phyloP scores from a whole-genome alignment of 2,329 filamentous ascomycete genomes.

The Hypoxylon sp. region DNA sequence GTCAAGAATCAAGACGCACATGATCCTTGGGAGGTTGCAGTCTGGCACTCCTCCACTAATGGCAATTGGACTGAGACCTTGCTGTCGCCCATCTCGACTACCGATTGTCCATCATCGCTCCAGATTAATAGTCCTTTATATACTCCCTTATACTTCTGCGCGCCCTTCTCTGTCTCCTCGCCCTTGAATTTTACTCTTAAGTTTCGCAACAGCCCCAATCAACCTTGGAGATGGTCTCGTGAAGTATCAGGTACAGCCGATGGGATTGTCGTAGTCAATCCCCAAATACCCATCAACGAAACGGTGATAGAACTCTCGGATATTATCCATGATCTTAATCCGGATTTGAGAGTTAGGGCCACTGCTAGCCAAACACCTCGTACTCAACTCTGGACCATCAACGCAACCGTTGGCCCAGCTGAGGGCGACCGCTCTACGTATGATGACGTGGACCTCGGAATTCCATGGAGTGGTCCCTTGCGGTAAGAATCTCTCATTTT shows the following conservation, averaged over 20 bases:
- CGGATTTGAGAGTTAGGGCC: slow-evolving; percentile 64
- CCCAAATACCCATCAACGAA: slow-evolving; percentile 44
- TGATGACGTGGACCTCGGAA: slow-evolving; percentile 69
- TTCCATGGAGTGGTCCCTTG: slow-evolving; percentile 67
- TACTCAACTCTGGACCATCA: slow-evolving; percentile 78
- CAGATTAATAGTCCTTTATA: slow-evolving; percentile 54
- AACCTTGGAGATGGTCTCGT: slow-evolving; percentile 77
- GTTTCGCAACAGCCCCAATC: slow-evolving; percentile 65
- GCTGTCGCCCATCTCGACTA: slow-evolving; percentile 48
- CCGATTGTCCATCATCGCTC: slow-evolving; percentile 62
- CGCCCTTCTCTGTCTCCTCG: slow-evolving; percentile 60
- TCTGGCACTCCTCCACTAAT: slow-evolving; percentile 77
- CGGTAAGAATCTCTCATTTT: slow-evolving; percentile 56
- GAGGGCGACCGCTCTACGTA: slow-evolving; percentile 68
- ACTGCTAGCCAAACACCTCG: slow-evolving; percentile 74
- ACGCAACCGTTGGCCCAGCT: slow-evolving; percentile 66
- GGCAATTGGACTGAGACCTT: slow-evolving; percentile 66
- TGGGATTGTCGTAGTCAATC: slow-evolving; percentile 69
- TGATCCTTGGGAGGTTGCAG: slow-evolving; percentile 75
- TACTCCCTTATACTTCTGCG: slow-evolving; percentile 65
- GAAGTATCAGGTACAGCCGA: slow-evolving; percentile 73
- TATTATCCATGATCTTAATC: slow-evolving; percentile 69
- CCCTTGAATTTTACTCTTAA: slow-evolving; percentile 76
- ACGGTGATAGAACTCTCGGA: slow-evolving; percentile 59
- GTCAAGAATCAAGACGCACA: slow-evolving; percentile 66